Conservation (phyloP, 2,329 filamentous ascomycete genomes). For the Ceratocystis diversiconidia region DNA sequence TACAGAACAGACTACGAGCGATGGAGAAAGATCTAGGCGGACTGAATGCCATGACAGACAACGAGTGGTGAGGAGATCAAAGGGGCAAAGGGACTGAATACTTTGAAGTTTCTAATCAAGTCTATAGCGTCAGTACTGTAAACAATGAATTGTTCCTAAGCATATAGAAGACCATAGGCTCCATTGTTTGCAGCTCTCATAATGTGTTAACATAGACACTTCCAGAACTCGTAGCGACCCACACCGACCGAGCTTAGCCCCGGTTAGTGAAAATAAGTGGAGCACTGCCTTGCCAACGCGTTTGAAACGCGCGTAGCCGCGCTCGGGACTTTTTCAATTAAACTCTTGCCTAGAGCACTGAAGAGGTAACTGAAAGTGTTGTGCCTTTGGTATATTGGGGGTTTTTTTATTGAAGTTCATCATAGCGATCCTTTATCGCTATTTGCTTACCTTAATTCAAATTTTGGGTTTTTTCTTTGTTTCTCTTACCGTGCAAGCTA, state of each 20-base stretch:
- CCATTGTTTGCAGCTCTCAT: neutral
- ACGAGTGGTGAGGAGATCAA: constrained; percentile 4
- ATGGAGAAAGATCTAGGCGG: constrained; percentile 45
- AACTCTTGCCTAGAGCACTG: neutral
- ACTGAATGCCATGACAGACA: constrained; percentile 36
- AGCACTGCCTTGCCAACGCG: neutral
- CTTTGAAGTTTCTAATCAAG: neutral
- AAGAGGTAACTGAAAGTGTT: neutral
- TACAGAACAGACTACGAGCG: constrained; percentile 37
- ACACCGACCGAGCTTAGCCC: neutral
- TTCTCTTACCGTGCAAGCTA: no score
- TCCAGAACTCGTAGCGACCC: neutral
- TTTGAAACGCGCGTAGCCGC: neutral
- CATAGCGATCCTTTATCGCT: no score
- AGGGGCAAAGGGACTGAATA: neutral
- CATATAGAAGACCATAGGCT: neutral
- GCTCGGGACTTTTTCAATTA: neutral
- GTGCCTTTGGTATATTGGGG: neutral
- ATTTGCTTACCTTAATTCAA: no score
- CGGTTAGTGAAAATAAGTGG: neutral
- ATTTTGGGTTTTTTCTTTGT: no score
- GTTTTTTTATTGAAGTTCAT: no score
- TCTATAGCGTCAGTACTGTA: neutral
- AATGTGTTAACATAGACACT: neutral
- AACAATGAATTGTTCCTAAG: no score